phyloP scores from a whole-genome alignment of 2,329 filamentous ascomycete genomes.

The Diaporthe eres region DNA sequence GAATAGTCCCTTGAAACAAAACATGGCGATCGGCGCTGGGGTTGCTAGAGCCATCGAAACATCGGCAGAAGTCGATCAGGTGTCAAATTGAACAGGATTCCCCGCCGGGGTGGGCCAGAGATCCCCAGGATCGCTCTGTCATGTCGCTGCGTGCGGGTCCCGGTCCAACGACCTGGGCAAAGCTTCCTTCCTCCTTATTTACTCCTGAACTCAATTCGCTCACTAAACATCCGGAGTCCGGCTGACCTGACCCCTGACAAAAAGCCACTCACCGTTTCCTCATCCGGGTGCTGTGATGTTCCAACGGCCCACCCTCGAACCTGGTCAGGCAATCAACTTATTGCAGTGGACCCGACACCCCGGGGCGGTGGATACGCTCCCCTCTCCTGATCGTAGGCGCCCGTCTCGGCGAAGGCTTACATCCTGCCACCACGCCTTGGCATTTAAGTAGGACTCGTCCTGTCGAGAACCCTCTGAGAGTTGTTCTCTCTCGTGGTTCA shows the following conservation, averaged over 20 bases:
- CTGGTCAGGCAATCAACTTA: conserved; percentile 21
- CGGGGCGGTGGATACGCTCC: background rate
- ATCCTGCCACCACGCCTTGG: background rate
- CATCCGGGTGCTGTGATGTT: background rate
- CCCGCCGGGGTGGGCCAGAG: conserved; percentile 1
- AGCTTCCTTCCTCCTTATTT: no score
- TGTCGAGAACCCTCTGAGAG: background rate
- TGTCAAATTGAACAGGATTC: conserved; percentile 25
- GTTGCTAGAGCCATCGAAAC: background rate
- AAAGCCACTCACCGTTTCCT: conserved; percentile 12
- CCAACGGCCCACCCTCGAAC: conserved; percentile 8
- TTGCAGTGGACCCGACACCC: conserved; percentile 19
- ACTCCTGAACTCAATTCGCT: no score
- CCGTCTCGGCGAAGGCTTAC: conserved; percentile 16
- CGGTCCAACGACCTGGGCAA: background rate
- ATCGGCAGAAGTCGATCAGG: conserved; percentile 14
- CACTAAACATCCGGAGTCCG: background rate
- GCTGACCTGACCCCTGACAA: background rate
- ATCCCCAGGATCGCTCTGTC: conserved; percentile 9
- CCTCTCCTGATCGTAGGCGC: conserved; percentile 16
- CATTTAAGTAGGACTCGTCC: background rate
- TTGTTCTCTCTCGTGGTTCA: no score
- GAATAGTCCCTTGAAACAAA: conserved; percentile 3
- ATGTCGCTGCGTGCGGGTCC: background rate
- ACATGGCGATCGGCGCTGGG: conserved; percentile 10